A percentile compares a stretch with the other conserved stretches of the same genome.
phyloP scores from a whole-genome alignment of 163 green algal species.

The Scenedesmus sp. region DNA sequence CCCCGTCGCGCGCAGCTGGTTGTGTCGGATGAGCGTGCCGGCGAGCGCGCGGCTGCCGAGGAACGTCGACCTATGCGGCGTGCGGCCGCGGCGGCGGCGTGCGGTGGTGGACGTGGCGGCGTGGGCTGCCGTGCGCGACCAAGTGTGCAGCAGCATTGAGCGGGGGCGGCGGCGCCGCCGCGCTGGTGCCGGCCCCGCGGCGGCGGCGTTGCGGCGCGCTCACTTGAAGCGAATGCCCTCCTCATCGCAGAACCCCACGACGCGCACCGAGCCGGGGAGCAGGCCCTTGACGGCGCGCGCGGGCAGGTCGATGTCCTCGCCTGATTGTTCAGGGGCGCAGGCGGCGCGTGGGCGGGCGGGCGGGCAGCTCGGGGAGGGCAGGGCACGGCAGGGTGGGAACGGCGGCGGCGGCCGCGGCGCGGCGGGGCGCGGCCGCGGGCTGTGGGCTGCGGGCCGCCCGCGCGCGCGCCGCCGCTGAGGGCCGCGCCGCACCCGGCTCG shows the following conservation, averaged over 20 bases:
- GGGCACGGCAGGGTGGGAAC: no score
- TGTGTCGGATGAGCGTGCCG: constrained; percentile 64
- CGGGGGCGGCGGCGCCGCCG: no score
- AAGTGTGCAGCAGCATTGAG: no score
- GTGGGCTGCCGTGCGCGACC: no score
- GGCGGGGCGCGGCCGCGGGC: no score
- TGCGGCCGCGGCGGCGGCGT: neutral
- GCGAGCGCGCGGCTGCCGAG: constrained; percentile 84
- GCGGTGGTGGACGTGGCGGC: neutral
- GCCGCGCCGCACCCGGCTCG: neutral
- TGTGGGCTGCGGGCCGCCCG: no score
- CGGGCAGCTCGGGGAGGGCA: no score
- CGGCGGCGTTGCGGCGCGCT: neutral
- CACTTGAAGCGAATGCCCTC: constrained; percentile 92
- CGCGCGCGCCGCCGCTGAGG: no score
- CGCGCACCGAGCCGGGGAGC: constrained; percentile 59
- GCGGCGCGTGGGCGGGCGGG: no score
- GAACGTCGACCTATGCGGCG: constrained; percentile 72
- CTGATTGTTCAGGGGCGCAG: no score
- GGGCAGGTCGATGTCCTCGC: constrained; percentile 46
- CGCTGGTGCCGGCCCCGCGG: no score
- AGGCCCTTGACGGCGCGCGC: constrained; percentile 40
- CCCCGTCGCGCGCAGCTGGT: constrained; percentile 66
- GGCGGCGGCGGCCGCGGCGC: no score
- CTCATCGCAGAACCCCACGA: constrained; percentile 94